Conservation (phyloP, 2,329 filamentous ascomycete species). For the Diaporthe sp. region DNA sequence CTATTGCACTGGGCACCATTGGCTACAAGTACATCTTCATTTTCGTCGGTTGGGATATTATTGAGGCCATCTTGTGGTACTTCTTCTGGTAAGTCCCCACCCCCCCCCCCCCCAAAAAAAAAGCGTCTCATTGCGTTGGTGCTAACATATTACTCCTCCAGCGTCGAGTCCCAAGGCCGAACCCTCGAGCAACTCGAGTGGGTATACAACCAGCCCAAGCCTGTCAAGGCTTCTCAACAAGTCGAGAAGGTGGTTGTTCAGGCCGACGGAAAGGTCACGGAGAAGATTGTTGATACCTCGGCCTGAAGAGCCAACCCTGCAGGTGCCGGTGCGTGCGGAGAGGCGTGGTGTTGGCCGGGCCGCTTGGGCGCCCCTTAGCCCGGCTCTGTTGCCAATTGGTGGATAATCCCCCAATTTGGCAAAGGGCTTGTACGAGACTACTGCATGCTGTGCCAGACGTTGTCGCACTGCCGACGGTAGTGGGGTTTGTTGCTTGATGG, state of each 20-base stretch:
- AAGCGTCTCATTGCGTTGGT: neutral
- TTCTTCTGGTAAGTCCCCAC: conserved; percentile 57
- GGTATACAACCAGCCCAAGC: conserved; percentile 64
- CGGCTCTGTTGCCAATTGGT: neutral
- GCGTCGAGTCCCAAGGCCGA: conserved; percentile 64
- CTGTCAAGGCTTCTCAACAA: conserved; percentile 63
- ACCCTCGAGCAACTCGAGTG: conserved; percentile 65
- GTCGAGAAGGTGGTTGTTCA: conserved; percentile 63
- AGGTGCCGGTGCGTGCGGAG: neutral
- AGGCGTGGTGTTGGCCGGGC: neutral
- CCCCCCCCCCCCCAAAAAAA: neutral
- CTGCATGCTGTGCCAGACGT: neutral
- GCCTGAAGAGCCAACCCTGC: neutral
- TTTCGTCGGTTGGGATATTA: conserved; percentile 63
- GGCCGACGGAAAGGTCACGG: conserved; percentile 60
- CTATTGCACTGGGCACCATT: conserved; percentile 61
- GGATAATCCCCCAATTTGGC: neutral
- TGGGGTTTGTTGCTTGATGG: neutral
- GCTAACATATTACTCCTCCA: conserved; percentile 42
- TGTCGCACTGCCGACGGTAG: neutral
- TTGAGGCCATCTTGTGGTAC: conserved; percentile 60
- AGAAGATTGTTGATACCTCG: conserved; percentile 55
- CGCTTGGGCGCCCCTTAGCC: neutral
- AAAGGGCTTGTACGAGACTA: neutral
- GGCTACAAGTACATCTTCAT: conserved; percentile 60